Evolutionary conservation across 306 rosid species (phyloP).

Genomic region (Vigna unguiculata): DNA sequence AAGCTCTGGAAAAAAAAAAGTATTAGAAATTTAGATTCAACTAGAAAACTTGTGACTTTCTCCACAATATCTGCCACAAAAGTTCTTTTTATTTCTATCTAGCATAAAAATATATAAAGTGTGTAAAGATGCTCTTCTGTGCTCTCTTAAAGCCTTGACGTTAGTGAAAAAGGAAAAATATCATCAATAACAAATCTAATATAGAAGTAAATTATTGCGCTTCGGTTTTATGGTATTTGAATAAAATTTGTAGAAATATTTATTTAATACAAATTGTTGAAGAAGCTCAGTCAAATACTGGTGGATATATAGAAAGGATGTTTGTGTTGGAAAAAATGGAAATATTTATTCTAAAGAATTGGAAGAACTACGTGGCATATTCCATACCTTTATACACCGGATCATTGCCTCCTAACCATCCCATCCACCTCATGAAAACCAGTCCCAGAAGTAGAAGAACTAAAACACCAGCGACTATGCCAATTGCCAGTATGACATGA

Average conservation of each 20-base stretch:
- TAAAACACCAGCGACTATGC: constrained; percentile 51
- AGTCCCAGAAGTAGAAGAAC: constrained; percentile 57
- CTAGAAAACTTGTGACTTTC: constrained; percentile 16
- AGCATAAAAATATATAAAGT: neutral
- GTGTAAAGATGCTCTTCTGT: neutral
- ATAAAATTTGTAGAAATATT: neutral
- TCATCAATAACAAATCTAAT: constrained; percentile 13
- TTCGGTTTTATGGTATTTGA: neutral
- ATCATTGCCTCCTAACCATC: constrained; percentile 71
- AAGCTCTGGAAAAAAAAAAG: constrained; percentile 58
- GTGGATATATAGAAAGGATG: neutral
- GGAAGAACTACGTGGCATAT: constrained; percentile 28
- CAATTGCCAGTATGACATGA: constrained; percentile 35
- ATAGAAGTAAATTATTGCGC: constrained; percentile 6
- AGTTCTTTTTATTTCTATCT: constrained; percentile 6
- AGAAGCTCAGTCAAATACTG: constrained; percentile 3
- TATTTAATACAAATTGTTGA: constrained; percentile 4
- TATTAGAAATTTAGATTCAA: constrained; percentile 29
- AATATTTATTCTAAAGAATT: neutral
- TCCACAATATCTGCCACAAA: neutral
- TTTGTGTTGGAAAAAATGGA: constrained; percentile 15
- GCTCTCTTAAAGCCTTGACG: constrained; percentile 25
- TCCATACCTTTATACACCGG: constrained; percentile 70
- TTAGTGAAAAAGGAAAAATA: neutral
- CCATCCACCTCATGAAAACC: constrained; percentile 65